Base-by-base conservation (phyloP, 2,329 filamentous ascomycete species). In the Aspergillus proliferans region DNA sequence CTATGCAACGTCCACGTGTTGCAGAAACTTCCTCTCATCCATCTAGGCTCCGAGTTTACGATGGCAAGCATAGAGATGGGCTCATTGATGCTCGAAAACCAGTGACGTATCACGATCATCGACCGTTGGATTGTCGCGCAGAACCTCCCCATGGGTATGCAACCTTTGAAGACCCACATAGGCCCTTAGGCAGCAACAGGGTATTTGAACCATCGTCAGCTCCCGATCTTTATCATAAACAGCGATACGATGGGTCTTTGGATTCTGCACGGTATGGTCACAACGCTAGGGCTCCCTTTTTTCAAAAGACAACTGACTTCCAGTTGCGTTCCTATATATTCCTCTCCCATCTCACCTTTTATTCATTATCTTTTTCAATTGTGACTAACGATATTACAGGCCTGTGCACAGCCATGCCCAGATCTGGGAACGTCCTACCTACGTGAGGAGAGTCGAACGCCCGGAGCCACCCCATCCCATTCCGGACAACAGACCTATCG, bases 251-350 rank as follows among this genome's bases (percentile, higher is more conserved):
- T 26, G 47, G 42, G 34, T 42, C 48, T 22, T 22, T 55, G 38
- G 46, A 56, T 24, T 40, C 48, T 53, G 43, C 52, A 58, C 58
- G 59, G 56, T 64, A 65, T 58, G 59, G 34, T 40, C 34, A 46
- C 33, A 30, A 43, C 12, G 21, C 26, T 44, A 34, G 28, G 45
- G 10, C 15, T 41, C 12, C n/a, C 40, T 30, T 21, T 39, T 24
- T 45, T 34, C 7, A 19, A 36, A 18, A n/a, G 34, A 36, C 34
- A 36, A 7, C 21, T 33, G 36, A 36, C 21, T 46, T 18, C 15
- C 12, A 30, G 26, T 30, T 30, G 26, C 4, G 4, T 22, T 14
- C 38, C 24, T 9, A 24, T 10, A 26, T 40, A 14, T 40, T 47
- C 10, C 26, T 30, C 26, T 12, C 10, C 10, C 10, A 10, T 30